These are phyloP conservation scores for Epichloe glyceriae DNA, from an alignment of 2,329 filamentous ascomycete genomes.

Conservation along the genomic window DNA sequence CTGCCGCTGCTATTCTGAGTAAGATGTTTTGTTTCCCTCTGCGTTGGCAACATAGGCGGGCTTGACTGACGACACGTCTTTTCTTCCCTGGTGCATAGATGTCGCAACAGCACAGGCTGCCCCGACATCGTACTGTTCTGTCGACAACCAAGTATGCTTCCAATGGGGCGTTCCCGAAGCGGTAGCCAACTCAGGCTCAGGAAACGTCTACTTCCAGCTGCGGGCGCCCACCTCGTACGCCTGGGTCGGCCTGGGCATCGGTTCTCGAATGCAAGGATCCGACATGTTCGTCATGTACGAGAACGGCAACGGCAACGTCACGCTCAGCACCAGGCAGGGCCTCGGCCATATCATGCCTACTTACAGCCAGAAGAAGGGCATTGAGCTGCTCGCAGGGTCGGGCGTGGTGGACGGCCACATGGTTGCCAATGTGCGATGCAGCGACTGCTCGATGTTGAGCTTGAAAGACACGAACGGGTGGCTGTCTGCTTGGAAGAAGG, in stretches of 20 bases:
- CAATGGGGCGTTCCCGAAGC: constrained; percentile 39
- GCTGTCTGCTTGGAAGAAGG: constrained; percentile 43
- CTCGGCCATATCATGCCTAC: constrained; percentile 34
- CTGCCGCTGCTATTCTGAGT: background rate
- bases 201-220: constrained; percentile 50
- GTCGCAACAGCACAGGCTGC: constrained; percentile 12
- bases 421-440: constrained; percentile 46
- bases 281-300: constrained; percentile 53
- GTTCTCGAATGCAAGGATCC: constrained; percentile 38
- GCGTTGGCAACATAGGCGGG: background rate
- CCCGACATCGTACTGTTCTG: constrained; percentile 28
- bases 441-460: constrained; percentile 36
- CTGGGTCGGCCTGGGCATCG: constrained; percentile 49
- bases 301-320: constrained; percentile 45
- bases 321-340: constrained; percentile 43
- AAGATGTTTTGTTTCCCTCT: background rate
- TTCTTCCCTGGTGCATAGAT: constrained; percentile 8
- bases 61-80: too few species aligned
- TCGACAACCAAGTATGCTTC: constrained; percentile 34
- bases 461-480: constrained; percentile 30
- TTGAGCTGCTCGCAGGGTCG: constrained; percentile 45
- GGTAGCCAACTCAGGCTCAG: constrained; percentile 32
- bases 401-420: constrained; percentile 39
- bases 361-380: constrained; percentile 27
- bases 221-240: constrained; percentile 36